Base-by-base conservation (phyloP, 2,329 filamentous ascomycete genomes). In the Trichophyton simii region DNA sequence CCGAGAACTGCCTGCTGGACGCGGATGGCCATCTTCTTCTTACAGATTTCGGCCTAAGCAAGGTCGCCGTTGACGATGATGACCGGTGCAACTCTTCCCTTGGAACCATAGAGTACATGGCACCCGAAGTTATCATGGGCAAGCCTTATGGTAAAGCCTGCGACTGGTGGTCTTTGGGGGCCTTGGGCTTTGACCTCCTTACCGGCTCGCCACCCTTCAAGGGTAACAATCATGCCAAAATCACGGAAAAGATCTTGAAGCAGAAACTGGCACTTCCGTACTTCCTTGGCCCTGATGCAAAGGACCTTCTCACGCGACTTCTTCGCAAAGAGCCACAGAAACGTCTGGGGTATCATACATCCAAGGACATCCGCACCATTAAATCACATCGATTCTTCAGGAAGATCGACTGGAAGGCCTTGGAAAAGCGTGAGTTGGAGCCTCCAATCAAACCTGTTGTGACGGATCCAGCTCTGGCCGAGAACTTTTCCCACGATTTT, bases 81-180 rank as follows among this genome's bases (percentile, higher is more conserved):
- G 81, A 81, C 65, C 80, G 80, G 36, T 96, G 92, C 80, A 89
- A 91, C 75, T 96, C 90, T 48, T 87, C 96, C 66, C 84, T 96
- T 8, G 94, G 94, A 58, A 99, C 94, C 0, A 87, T 96, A 62
- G 94, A 97, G 73, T 99, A 99, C 81, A 99, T 99, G 94, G 95
- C 94, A 0, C 94, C 94, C 0, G 94, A 99, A 76, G 88, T 99
- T 59, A 85, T 99, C 63, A 83, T 86, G 64, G 91, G 91, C 64
- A 86, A 88, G 66, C 86, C 89, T 66, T 99, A 99, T 73, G 91
- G 92, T 70, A 92, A 91, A 73, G 87, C 91, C 1, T 95, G 96
- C 18, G 94, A 99, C 76, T 99, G 92, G 92, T 99, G 94, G 94
- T 96, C 91, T 3, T 86, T 99, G 55, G 94, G 95, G 41, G 91